Evolutionary conservation across 139 green algal genomes (phyloP).

Genomic region (Edaphochlamys debaryana): DNA sequence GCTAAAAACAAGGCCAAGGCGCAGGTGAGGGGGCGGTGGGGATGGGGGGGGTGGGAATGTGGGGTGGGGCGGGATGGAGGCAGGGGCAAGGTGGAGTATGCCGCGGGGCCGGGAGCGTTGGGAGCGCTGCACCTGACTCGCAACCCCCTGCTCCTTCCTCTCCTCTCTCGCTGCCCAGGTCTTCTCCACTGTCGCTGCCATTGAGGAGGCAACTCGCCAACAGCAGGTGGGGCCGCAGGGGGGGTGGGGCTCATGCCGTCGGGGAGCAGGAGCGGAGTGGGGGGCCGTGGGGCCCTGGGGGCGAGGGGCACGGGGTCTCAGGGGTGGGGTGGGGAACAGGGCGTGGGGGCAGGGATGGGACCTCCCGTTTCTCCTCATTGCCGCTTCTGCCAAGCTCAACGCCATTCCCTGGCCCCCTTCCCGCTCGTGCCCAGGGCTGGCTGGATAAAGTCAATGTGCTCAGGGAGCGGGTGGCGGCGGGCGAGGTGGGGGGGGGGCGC

Average conservation of each 20-base stretch:
- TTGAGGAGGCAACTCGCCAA: conserved; percentile 43
- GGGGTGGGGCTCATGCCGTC: too few relatives aligned
- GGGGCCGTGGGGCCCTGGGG: too few relatives aligned
- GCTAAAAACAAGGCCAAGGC: conserved; percentile 52
- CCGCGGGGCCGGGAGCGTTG: too few relatives aligned
- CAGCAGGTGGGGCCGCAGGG: conserved; percentile 42
- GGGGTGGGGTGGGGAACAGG: too few relatives aligned
- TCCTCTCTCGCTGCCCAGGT: not conserved
- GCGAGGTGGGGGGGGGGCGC: not conserved
- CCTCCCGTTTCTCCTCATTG: too few relatives aligned
- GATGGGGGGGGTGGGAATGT: not conserved
- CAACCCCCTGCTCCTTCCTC: too few relatives aligned
- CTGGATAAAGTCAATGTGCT: conserved; percentile 24
- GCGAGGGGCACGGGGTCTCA: too few relatives aligned
- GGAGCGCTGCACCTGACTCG: too few relatives aligned
- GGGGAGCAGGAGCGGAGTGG: too few relatives aligned
- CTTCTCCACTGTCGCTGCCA: conserved; percentile 53
- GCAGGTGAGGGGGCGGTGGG: not conserved
- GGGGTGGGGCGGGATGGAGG: not conserved
- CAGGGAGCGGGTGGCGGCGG: conserved; percentile 6
- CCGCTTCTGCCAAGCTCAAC: too few relatives aligned
- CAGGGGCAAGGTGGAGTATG: too few relatives aligned
- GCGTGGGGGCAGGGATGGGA: too few relatives aligned
- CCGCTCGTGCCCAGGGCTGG: not conserved
- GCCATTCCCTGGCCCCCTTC: not conserved